These are phyloP conservation scores for Diaporthe citrichinensis DNA, from an alignment of 2,329 filamentous ascomycete genomes.

Conservation along the genomic window DNA sequence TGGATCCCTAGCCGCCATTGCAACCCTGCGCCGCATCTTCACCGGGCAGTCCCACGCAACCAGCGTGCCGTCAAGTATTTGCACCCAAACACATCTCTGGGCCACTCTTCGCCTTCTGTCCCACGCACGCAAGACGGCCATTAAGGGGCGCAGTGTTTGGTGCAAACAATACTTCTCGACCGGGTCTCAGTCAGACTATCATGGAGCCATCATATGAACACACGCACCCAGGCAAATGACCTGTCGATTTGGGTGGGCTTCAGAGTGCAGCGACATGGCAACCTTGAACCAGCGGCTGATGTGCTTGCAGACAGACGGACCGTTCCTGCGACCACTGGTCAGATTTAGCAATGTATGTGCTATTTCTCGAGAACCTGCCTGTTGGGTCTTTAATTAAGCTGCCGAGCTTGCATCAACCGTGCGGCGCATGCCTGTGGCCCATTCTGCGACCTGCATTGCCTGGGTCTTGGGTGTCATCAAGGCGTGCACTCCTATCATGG, in stretches of 20 bases:
- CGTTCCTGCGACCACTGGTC: conserved; percentile 23
- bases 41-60: neutral
- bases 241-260: neutral
- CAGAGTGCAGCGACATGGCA: neutral
- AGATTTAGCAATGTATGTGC: conserved; percentile 1
- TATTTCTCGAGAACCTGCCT: neutral
- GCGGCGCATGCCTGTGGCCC: conserved; percentile 33
- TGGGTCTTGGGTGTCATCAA: neutral
- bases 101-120: neutral
- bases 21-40: conserved; percentile 29
- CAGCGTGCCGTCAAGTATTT: neutral
- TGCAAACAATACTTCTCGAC: neutral
- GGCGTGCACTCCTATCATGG: neutral
- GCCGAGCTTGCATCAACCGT: conserved; percentile 27
- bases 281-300: neutral
- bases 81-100: neutral
- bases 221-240: neutral
- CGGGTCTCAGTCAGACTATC: neutral
- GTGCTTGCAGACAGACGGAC: conserved; percentile 13
- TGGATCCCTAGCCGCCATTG: conserved; percentile 38
- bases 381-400: neutral
- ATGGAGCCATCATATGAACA: neutral
- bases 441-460: conserved; percentile 22
- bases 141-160: neutral
- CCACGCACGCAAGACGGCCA: neutral